These are phyloP conservation scores for Euphrasia arctica DNA, from an alignment of 305 asterid genomes.

Conservation along the genomic window DNA sequence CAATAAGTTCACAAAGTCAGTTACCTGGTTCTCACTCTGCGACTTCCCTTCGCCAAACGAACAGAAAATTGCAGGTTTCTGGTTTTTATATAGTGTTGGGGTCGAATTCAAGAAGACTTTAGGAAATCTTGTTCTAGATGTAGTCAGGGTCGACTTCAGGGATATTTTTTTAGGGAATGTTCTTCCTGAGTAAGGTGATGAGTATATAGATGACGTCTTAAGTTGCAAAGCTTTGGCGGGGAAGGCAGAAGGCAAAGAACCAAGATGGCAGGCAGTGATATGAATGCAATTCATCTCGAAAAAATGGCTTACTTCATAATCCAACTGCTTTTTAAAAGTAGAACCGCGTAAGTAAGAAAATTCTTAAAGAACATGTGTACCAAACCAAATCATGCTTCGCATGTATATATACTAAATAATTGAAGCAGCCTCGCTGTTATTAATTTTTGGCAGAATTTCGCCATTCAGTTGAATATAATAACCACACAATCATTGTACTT, in stretches of 20 bases:
- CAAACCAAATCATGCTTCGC: slow-evolving; percentile 8
- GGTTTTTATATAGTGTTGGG: slow-evolving; percentile 29
- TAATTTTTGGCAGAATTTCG: background rate
- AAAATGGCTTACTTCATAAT: slow-evolving; percentile 30
- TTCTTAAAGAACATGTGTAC: slow-evolving; percentile 10
- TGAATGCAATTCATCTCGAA: slow-evolving; percentile 37
- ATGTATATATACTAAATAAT: background rate
- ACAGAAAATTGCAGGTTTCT: slow-evolving; percentile 39
- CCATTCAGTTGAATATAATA: too few species aligned
- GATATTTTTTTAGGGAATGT: slow-evolving; percentile 26
- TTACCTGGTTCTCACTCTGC: slow-evolving; percentile 50
- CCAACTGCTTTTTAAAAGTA: slow-evolving; percentile 19
- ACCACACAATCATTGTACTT: too few species aligned
- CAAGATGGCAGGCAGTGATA: slow-evolving; percentile 31
- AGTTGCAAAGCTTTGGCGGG: slow-evolving; percentile 13
- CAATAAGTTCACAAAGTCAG: slow-evolving; percentile 9
- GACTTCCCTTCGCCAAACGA: slow-evolving; percentile 61
- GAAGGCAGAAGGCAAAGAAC: slow-evolving; percentile 25
- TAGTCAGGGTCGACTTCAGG: slow-evolving; percentile 24
- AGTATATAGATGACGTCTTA: slow-evolving; percentile 24
- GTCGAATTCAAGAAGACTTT: slow-evolving; percentile 30
- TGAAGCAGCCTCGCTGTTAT: background rate
- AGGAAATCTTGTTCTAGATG: slow-evolving; percentile 22
- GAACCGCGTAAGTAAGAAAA: slow-evolving; percentile 22
- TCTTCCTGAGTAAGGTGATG: slow-evolving; percentile 27